phyloP scores from a whole-genome alignment of 352 stramenopile genomes.

The Peronospora farinosa region DNA sequence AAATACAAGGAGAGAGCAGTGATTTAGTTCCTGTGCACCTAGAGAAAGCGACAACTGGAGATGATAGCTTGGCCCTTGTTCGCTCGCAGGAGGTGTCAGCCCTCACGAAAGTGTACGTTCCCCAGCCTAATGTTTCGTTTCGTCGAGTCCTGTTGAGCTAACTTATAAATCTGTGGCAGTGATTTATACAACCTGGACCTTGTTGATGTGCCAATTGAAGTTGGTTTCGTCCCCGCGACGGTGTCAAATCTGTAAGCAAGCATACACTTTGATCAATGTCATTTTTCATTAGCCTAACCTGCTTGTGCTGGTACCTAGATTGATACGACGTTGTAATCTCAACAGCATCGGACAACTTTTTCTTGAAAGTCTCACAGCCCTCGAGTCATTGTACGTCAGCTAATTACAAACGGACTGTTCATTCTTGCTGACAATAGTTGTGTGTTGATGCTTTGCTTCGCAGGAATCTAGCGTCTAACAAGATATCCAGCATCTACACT shows the following conservation, averaged over 20 bases:
- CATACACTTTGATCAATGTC: background rate
- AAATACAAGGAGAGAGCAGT: conserved; percentile 21
- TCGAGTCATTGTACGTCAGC: conserved; percentile 24
- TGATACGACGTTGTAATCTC: conserved; percentile 28
- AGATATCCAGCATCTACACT: conserved; percentile 33
- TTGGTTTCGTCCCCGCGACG: conserved; percentile 28
- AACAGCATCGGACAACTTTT: conserved; percentile 25
- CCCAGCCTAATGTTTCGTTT: background rate
- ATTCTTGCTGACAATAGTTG: background rate
- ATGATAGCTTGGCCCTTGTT: conserved; percentile 20
- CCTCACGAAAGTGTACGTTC: conserved; percentile 28
- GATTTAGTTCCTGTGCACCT: conserved; percentile 22
- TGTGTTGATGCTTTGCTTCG: background rate
- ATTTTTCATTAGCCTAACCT: background rate
- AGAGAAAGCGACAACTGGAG: conserved; percentile 15
- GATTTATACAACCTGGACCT: conserved; percentile 36
- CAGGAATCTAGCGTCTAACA: conserved; percentile 31
- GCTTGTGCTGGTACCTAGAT: conserved; percentile 12
- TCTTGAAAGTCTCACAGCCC: conserved; percentile 27
- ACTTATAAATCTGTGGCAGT: conserved; percentile 9
- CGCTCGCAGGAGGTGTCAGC: conserved; percentile 17
- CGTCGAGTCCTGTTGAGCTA: background rate
- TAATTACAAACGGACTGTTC: background rate
- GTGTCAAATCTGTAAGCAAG: conserved; percentile 28
- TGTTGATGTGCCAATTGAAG: conserved; percentile 15